phyloP scores from a whole-genome alignment of 2,329 filamentous ascomycete species.

The Dactylonectria estremocensis region DNA sequence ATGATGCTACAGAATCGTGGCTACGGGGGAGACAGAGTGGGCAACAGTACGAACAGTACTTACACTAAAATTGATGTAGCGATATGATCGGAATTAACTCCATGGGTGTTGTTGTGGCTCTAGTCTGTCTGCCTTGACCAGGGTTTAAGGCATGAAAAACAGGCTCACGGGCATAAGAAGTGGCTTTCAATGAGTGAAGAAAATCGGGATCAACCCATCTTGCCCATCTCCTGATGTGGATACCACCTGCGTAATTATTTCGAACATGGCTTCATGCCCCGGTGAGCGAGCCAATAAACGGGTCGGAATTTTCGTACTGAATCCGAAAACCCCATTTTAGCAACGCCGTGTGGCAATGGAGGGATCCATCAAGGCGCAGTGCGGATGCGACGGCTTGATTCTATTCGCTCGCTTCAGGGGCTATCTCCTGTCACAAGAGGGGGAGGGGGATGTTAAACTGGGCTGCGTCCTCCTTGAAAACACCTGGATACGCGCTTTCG shows the following conservation, averaged over 20 bases:
- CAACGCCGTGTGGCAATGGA: background rate
- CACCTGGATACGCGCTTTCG: background rate
- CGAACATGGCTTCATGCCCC: background rate
- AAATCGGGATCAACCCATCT: background rate
- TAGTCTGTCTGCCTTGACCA: background rate
- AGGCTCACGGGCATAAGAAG: background rate
- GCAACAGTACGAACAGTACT: too few species aligned
- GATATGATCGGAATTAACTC: too few species aligned
- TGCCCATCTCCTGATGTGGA: background rate
- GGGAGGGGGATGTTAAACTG: background rate
- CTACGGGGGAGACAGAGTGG: too few species aligned
- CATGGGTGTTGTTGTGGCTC: too few species aligned
- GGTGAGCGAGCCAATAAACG: background rate
- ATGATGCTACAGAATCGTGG: too few species aligned
- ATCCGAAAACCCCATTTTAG: background rate
- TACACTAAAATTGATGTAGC: too few species aligned
- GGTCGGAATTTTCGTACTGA: background rate
- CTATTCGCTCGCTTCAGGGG: background rate
- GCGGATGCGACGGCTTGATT: background rate
- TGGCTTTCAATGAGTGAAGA: background rate
- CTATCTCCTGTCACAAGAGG: background rate
- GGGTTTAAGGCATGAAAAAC: background rate
- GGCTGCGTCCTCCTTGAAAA: background rate
- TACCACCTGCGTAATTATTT: background rate
- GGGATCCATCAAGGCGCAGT: background rate